Percentiles rank a stretch among this genome's conserved stretches.
phyloP scores from a whole-genome alignment of 140 eudicot species.

The Ambrosia hybrid region DNA sequence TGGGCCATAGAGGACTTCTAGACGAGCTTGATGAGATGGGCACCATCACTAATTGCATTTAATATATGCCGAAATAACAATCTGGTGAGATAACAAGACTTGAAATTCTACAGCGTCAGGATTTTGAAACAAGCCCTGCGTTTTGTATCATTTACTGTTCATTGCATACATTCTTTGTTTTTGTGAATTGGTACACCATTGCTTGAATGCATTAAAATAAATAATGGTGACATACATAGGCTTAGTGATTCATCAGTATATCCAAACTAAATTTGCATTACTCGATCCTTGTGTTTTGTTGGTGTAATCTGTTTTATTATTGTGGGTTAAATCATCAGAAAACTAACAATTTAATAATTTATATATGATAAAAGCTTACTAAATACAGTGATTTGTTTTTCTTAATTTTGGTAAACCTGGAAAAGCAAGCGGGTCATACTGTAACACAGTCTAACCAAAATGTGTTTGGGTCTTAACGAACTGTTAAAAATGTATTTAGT shows the following conservation, averaged over 20 bases:
- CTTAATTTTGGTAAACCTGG: too few relatives aligned
- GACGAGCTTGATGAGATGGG: constrained; percentile 71
- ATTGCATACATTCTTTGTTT: constrained; percentile 22
- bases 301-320: background rate
- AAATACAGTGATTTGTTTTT: too few relatives aligned
- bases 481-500: too few relatives aligned
- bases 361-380: too few relatives aligned
- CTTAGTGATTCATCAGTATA: constrained; percentile 15
- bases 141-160: constrained; percentile 7
- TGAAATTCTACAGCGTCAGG: constrained; percentile 47
- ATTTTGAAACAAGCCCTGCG: constrained; percentile 33
- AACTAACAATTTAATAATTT: too few relatives aligned
- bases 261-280: background rate
- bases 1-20: constrained; percentile 93
- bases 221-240: constrained; percentile 24
- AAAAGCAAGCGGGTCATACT: too few relatives aligned
- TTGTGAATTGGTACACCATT: constrained; percentile 33
- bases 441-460: too few relatives aligned
- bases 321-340: background rate
- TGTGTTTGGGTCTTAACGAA: too few relatives aligned
- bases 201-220: constrained; percentile 34
- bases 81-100: constrained; percentile 55
- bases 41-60: constrained; percentile 47
- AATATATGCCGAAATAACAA: constrained; percentile 53
- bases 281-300: background rate